These are phyloP conservation scores for Dioszegia aurantiaca DNA, from an alignment of 768 basidiomycete species.

Conservation along the genomic window DNA sequence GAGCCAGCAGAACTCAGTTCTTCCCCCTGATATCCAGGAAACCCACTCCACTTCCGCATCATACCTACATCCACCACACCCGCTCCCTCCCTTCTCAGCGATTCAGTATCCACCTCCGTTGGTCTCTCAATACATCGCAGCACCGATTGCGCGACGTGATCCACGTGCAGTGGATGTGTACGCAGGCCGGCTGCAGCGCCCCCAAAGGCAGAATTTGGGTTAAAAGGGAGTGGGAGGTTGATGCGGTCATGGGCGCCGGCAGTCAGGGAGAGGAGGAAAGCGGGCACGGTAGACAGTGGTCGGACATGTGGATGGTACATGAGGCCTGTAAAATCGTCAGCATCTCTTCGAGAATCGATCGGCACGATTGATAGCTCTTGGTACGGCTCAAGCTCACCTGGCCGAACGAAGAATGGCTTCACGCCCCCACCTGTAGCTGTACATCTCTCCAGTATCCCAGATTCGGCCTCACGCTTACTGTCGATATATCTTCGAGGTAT, in stretches of 20 bases:
- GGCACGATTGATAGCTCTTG: too few species aligned
- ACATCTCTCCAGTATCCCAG: constrained; percentile 62
- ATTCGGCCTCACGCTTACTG: constrained; percentile 90
- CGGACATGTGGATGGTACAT: constrained; percentile 94
- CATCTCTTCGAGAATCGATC: too few species aligned
- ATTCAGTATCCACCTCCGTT: constrained; percentile 44
- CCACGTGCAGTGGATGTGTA: constrained; percentile 91
- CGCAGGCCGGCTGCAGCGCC: constrained; percentile 70
- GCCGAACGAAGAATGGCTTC: constrained; percentile 77
- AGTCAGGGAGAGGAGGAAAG: constrained; percentile 77
- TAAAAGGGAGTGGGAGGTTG: constrained; percentile 22
- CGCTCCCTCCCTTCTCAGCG: constrained; percentile 1
- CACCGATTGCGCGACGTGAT: constrained; percentile 85
- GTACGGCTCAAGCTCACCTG: constrained; percentile 62
- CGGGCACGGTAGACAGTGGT: constrained; percentile 81
- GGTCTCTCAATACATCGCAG: constrained; percentile 59
- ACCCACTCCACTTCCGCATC: constrained; percentile 59
- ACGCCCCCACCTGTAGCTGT: constrained; percentile 49
- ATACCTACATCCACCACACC: constrained; percentile 58
- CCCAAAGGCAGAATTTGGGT: constrained; percentile 37
- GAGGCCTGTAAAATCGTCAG: constrained; percentile 64
- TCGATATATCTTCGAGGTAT: constrained; percentile 82
- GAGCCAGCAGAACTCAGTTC: constrained; percentile 5
- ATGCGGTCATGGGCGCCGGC: constrained; percentile 66
- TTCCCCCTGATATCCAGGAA: constrained; percentile 17